Base-by-base conservation (phyloP, 306 rosid species). In the Corylus avellana region DNA sequence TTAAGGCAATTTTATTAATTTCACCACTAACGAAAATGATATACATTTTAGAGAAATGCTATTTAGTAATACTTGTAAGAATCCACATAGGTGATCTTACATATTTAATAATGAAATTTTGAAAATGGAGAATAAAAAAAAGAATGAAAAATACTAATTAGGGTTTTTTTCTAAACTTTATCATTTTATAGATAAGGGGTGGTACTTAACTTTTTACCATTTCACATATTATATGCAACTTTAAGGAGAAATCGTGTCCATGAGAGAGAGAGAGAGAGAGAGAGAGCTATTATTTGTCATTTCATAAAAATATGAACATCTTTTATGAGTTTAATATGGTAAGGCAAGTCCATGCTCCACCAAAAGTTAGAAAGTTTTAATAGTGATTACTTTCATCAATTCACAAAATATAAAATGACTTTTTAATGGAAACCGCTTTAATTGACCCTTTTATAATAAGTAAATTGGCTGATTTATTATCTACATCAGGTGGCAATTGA, bases 321-420 rank as follows among this genome's bases (percentile, higher is more conserved):
- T 69, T 62, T 72, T 62, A 51, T 14, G 27, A 13, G 82, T 72
- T 79, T 47, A 62, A 72, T 49, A 37, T 17, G 62, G 20, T 62
- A 62, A 79, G 50, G 63, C 82, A 62, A 35, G 54, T 29, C 73
- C 73, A 58, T 27, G 82, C 82, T 79, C 78, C 82, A 32, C 82
- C 78, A 79, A 79, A 47, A 50, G 76, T 71, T 18, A 32, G 70
- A 61, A 44, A 61, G 61, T 72, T 59, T 71, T 2, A 32, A 32
- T 47, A 10, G 54, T 29, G 53, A 32, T 27, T 56, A 71, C 59
- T 71, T 44, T 73, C 55, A 50, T 63, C 37, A 4, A 79, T 42
- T 5, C 57, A 56, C 20, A 32, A 32, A 32, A 13, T 14, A 63
- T 29, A 7, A 18, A 32, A 32, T 14, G 8, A 62, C 68, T 61